Conservation (phyloP, 169 alveolate species). For the Plasmodium vinckei region DNA sequence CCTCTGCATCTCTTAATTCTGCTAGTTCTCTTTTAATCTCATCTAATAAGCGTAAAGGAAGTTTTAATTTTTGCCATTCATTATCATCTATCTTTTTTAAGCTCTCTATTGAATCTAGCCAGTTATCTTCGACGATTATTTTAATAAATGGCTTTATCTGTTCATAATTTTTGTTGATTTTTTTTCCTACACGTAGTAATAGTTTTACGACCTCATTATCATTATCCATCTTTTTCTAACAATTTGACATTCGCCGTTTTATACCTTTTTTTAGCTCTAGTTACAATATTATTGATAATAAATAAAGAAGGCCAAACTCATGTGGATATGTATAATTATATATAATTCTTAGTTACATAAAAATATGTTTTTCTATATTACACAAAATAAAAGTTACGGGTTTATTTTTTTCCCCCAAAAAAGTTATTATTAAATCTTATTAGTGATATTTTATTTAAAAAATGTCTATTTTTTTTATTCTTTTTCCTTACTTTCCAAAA, state of each 20-base stretch:
- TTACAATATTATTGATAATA: no score
- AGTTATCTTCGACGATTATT: constrained; percentile 49
- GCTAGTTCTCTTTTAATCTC: constrained; percentile 53
- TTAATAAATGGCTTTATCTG: constrained; percentile 55
- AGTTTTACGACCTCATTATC: constrained; percentile 54
- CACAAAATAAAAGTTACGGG: no score
- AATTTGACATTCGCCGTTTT: background rate
- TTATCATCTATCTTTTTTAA: constrained; percentile 41
- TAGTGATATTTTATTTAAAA: no score
- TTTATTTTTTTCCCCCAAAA: no score
- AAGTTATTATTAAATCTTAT: no score
- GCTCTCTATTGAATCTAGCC: constrained; percentile 63
- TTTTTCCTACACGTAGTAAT: constrained; percentile 37
- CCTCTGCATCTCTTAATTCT: background rate
- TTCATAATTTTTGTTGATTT: constrained; percentile 45
- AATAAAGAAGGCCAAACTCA: no score
- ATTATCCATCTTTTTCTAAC: constrained; percentile 25
- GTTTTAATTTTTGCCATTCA: constrained; percentile 53
- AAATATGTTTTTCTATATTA: no score
- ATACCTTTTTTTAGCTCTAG: background rate
- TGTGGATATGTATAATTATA: no score
- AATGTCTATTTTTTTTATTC: no score
- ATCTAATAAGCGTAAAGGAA: constrained; percentile 42
- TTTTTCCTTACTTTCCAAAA: no score
- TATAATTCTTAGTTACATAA: no score